These are phyloP conservation scores for Phallus indusiatus DNA, from an alignment of 768 basidiomycete species.

Conservation along the genomic window DNA sequence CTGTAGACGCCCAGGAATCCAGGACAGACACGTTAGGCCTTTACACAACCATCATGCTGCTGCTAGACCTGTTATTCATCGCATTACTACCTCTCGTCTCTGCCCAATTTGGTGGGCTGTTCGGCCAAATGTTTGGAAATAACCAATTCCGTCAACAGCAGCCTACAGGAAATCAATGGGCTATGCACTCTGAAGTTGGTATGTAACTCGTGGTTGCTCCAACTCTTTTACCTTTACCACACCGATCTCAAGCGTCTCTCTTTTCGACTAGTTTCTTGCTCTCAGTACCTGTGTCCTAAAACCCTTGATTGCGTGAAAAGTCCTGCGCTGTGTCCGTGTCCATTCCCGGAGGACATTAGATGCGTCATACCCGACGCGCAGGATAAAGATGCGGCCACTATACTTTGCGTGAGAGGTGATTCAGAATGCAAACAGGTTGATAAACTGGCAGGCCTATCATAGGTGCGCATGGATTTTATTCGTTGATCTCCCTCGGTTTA, in stretches of 20 bases:
- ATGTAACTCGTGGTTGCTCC: conserved; percentile 16
- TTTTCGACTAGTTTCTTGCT: conserved; percentile 49
- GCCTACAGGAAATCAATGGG: conserved; percentile 52
- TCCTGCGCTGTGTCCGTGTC: conserved; percentile 70
- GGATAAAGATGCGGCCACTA: conserved; percentile 44
- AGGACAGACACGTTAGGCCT: no score
- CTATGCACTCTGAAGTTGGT: conserved; percentile 58
- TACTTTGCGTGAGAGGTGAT: conserved; percentile 60
- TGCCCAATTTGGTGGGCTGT: conserved; percentile 75
- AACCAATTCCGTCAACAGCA: conserved; percentile 49
- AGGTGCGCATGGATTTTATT: neutral
- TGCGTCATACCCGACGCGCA: conserved; percentile 61
- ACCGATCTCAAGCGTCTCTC: neutral
- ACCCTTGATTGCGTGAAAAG: conserved; percentile 59
- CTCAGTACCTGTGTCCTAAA: conserved; percentile 65
- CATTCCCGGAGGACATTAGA: conserved; percentile 64
- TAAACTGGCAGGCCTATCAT: conserved; percentile 29
- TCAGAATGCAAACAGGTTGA: conserved; percentile 57
- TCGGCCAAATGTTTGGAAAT: conserved; percentile 63
- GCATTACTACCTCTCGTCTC: conserved; percentile 26
- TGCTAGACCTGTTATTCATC: conserved; percentile 20
- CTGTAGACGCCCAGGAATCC: no score
- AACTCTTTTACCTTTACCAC: neutral
- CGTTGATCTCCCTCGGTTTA: no score
- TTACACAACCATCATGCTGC: neutral